These are phyloP conservation scores for Botrytis sinoallii DNA, from an alignment of 2,329 filamentous ascomycete species.

Conservation along the genomic window DNA sequence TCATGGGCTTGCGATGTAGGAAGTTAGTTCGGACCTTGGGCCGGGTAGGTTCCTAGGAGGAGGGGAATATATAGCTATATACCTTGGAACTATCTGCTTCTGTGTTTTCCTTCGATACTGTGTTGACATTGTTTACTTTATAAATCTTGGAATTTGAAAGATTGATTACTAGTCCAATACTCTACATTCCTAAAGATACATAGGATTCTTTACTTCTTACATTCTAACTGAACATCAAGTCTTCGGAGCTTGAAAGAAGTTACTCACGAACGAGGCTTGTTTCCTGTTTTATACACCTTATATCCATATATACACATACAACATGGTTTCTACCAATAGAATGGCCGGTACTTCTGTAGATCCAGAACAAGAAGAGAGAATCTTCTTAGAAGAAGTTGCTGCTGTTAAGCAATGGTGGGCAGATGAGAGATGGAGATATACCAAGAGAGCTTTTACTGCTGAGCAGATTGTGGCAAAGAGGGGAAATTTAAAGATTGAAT, in stretches of 20 bases:
- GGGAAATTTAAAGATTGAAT: conserved; percentile 85
- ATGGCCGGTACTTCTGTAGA: conserved; percentile 59
- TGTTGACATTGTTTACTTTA: not conserved
- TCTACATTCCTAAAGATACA: conserved; percentile 6
- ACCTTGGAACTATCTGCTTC: not conserved
- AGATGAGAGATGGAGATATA: conserved; percentile 87
- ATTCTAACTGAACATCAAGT: not conserved
- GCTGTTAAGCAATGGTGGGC: conserved; percentile 93
- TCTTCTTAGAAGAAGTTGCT: conserved; percentile 70
- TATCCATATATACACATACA: conserved; percentile 20
- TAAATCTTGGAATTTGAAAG: not conserved
- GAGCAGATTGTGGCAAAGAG: conserved; percentile 97
- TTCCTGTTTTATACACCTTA: conserved; percentile 18
- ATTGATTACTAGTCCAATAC: not conserved
- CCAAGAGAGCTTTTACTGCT: conserved; percentile 87
- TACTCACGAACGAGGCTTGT: not conserved
- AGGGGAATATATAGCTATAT: not conserved
- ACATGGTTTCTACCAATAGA: conserved; percentile 40
- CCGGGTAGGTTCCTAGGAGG: not conserved
- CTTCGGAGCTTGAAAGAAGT: conserved; percentile 1
- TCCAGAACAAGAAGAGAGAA: conserved; percentile 53
- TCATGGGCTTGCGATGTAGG: not conserved
- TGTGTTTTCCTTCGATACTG: not conserved
- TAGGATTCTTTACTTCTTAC: not conserved
- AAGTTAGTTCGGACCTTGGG: conserved; percentile 22